phyloP scores from a whole-genome alignment of 495 filamentous ascomycete genomes.

The Talaromyces adpressus region DNA sequence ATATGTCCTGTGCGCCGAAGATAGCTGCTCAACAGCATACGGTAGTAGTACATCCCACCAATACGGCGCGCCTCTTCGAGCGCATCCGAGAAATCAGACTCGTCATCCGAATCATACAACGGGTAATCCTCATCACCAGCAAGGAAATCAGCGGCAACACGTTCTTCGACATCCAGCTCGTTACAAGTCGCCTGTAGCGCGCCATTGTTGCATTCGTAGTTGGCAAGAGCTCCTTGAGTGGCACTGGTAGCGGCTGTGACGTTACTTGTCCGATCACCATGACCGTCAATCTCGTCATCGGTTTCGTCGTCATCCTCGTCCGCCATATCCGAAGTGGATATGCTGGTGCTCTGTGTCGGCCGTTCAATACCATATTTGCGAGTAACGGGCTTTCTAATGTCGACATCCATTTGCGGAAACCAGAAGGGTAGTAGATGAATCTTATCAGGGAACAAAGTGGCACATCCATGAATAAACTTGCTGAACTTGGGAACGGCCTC shows the following conservation, averaged over 20 bases:
- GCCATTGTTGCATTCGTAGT: constrained; percentile 15
- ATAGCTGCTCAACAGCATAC: constrained; percentile 45
- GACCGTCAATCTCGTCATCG: constrained; percentile 40
- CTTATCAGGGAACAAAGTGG: constrained; percentile 74
- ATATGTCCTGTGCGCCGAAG: constrained; percentile 29
- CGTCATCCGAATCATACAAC: constrained; percentile 88
- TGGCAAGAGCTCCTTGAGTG: constrained; percentile 19
- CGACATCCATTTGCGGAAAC: constrained; percentile 96
- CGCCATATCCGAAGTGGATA: constrained; percentile 68
- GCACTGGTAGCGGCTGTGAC: background rate
- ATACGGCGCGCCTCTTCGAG: constrained; percentile 67
- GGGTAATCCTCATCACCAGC: constrained; percentile 65
- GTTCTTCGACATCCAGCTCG: constrained; percentile 68
- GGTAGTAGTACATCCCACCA: constrained; percentile 64
- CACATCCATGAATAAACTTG: constrained; percentile 96
- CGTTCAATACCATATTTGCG: constrained; percentile 85
- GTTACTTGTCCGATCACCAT: constrained; percentile 12
- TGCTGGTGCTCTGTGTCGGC: constrained; percentile 61
- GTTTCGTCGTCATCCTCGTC: constrained; percentile 59
- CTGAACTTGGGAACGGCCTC: constrained; percentile 98
- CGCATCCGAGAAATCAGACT: constrained; percentile 57
- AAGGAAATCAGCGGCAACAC: constrained; percentile 53
- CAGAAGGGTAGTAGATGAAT: constrained; percentile 94
- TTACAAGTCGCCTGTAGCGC: constrained; percentile 36
- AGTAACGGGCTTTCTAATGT: constrained; percentile 87